Base-by-base conservation (phyloP, 2,329 filamentous ascomycete species). In the Epichloe aotearoae region DNA sequence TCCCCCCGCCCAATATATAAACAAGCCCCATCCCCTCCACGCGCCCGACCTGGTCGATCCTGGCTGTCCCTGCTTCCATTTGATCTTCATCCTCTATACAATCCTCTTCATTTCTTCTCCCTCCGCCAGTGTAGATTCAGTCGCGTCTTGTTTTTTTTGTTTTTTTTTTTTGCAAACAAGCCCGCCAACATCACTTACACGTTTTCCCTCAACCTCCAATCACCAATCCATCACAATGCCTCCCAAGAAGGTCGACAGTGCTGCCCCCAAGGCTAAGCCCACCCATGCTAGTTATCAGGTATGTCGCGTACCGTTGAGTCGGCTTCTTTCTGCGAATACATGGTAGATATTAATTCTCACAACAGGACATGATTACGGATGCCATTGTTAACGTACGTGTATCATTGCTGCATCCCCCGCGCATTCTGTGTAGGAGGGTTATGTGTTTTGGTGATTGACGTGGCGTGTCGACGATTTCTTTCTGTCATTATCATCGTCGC, bases 341-440 rank as follows among this genome's bases (percentile, higher is more conserved):
- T 15, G 40, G 7, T 17, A n/a, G 40, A 3, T 39, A 30, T 47
- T 56, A 49, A 75, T 62, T 34, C 3, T 2, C 37, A 55, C 37
- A 4, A 49, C 54, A 81, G 77, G 77, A 79, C 62, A 81, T 81
- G 77, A 81, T 81, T 63, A 77, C 72, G 49, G 77, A 81, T 64
- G 77, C 76, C 50, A 81, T 81, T 62, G 66, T 79, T 63, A 71
- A 73, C 67, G 77, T 81, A 80, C 65, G 72, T 74, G 60, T 53
- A 54, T 59, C 56, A 49, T 58, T 59, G 59, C 61, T 59, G 62
- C 56, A 50, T 54, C 58, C 62, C 58, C 59, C 64, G 66, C 69
- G 69, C 69, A 69, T 68, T 43, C 7, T 57, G 53, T 26, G 40
- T 30, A 33, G 11, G 40, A 19, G 19, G 7, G 7, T 11, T 2